Base-by-base conservation (phyloP, 805 yeast genomes). In the Yamadazyma olivae region DNA sequence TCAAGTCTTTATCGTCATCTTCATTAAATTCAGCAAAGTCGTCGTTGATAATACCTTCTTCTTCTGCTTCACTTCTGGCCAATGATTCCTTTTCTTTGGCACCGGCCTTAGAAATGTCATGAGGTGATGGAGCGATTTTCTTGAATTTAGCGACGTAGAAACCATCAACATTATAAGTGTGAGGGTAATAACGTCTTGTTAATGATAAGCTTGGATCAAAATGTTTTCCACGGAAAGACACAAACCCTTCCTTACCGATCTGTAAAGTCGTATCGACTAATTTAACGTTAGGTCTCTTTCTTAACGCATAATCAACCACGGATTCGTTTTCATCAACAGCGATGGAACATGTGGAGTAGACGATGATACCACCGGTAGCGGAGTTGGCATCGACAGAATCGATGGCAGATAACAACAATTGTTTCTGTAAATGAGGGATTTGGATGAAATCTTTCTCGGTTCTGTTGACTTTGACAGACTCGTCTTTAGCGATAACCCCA, bases 291-390 rank as follows among this genome's bases (percentile, higher is more conserved):
- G 98, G 96, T 59, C 99, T 81, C 61, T 93, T 91, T 59, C 95
- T 79, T 51, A 93, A 74, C 17, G 96, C 98, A 54, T 93, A 93
- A 64, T 91, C 96, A n/a, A 93, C 96, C 39, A 93, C 99, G 16
- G 96, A 84, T 68, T 93, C 99, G 63, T 93, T 90, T 67, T 93
- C 99, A 53, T 93, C 99, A 32, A 93, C 97, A 53, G 95, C 95
- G 41, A 93, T 93, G 10, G 98, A 91, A 75, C 99, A 93, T 1
- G 99, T 93, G 6, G 99, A 93, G 67, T 93, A 93, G 6, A 95
- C 98, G 46, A 93, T 84, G 41, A 82, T 72, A 49, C 97, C 99
- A 43, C 98, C 97, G 30, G 91, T 87, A 41, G 86, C 69, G 6
- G 96, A 87, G 57, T 83, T 74, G 22, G 96, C 95, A 62, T 93